A percentile compares a stretch with the other conserved stretches of the same genome.
phyloP scores from a whole-genome alignment of 1,139 yeast genomes.

The Candida dubliniensis region DNA sequence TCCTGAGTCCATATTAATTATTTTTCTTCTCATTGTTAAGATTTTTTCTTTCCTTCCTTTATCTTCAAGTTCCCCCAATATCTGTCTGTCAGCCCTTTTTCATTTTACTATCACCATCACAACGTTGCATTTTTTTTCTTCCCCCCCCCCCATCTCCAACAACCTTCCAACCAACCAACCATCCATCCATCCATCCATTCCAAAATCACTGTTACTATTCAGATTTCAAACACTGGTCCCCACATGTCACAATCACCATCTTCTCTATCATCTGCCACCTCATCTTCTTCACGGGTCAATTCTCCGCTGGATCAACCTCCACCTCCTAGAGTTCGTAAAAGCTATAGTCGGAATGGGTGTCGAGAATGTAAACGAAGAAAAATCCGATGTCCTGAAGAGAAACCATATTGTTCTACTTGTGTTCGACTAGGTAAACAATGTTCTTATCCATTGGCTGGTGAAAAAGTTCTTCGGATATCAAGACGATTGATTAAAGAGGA shows the following conservation, averaged over 20 bases:
- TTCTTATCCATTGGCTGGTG: constrained; percentile 24
- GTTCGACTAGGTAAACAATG: constrained; percentile 23
- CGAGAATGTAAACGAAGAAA: constrained; percentile 30
- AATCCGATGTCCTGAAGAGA: constrained; percentile 50
- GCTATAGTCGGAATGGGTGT: constrained; percentile 21
- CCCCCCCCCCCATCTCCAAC: too few relatives aligned
- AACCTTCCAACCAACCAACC: too few relatives aligned
- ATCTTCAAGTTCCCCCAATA: too few relatives aligned
- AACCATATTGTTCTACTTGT: constrained; percentile 48
- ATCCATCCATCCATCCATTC: too few relatives aligned
- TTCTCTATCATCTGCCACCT: neutral
- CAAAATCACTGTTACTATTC: too few relatives aligned
- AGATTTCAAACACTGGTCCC: too few relatives aligned
- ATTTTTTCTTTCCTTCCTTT: too few relatives aligned
- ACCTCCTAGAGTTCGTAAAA: constrained; percentile 1
- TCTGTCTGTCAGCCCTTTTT: too few relatives aligned
- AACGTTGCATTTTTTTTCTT: too few relatives aligned
- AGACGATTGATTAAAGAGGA: constrained; percentile 14
- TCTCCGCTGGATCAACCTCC: neutral
- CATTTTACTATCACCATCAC: too few relatives aligned
- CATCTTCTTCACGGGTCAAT: neutral
- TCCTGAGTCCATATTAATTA: too few relatives aligned
- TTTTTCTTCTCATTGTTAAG: too few relatives aligned
- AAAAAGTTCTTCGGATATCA: constrained; percentile 19
- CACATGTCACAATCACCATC: neutral